Evolutionary conservation across 306 rosid genomes (phyloP), one percentile per base, ranked within the genome.

Genomic region (Medicago ruthenica): DNA sequence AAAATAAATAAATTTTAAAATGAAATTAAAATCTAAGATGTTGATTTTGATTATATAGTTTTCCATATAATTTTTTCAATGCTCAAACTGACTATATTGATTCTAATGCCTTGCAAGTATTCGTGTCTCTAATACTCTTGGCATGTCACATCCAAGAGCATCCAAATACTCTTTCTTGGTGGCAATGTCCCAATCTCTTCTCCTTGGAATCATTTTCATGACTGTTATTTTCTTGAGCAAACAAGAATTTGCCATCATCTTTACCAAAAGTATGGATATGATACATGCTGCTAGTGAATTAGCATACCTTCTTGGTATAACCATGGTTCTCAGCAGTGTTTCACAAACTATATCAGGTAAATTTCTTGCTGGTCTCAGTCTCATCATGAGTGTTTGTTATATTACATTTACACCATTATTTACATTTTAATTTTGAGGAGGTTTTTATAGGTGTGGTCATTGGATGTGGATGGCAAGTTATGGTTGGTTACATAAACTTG

Each of bases 401-500:
- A 27, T 3, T 27, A 27, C 31, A 27, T 4, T 3, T 27, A 27
- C 31, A 27, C 31, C 3, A 27, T 27, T 27, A 27, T 27, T 3
- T 27, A 27, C 31, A 27, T 27, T 27, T 27, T 39, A 17, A 16
- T 18, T 66, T 11, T 18, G 37, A 20, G 50, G 51, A 9, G 5
- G 20, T 18, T 44, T 45, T 7, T 41, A 45, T 67, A 67, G 91
- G 93, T 18, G 87, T 89, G 50, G 91, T 87, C 9, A 50, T 83
- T 72, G 89, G 91, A 58, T 78, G 88, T 53, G 94, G 94, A 69
- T 80, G 94, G 92, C 96, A 88, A 81, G 78, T 85, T 36, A 83
- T 78, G 77, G 88, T 83, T 63, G 96, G 76, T 81, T 85, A 83
- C 34, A 83, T 90, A 79, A 85, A 86, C 83, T 74, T 88, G 65